Evolutionary conservation across 2,329 filamentous ascomycete genomes (phyloP).

Genomic region (Clonostachys rhizophaga): DNA sequence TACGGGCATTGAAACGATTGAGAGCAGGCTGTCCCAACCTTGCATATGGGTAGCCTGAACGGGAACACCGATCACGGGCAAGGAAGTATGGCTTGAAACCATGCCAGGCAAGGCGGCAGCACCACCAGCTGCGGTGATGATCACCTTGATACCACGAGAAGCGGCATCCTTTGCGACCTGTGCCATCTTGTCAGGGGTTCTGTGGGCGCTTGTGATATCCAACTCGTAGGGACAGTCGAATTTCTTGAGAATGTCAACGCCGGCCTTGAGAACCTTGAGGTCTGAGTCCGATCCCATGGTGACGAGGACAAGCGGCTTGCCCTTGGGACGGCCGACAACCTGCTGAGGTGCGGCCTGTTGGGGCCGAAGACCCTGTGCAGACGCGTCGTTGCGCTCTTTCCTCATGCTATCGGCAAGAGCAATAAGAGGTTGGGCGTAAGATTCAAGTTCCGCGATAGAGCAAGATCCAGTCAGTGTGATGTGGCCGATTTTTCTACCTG

Average conservation of each 20-base stretch:
- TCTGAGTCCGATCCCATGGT: slow-evolving; percentile 85
- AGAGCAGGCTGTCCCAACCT: slow-evolving; percentile 65
- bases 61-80: slow-evolving; percentile 75
- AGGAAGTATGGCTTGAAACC: slow-evolving; percentile 63
- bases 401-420: slow-evolving; percentile 56
- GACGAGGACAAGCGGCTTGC: slow-evolving; percentile 61
- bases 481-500: slow-evolving; percentile 92
- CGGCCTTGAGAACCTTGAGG: slow-evolving; percentile 61
- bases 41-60: slow-evolving; percentile 71
- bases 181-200: slow-evolving; percentile 68
- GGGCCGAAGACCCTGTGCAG: slow-evolving; percentile 28
- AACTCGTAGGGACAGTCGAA: slow-evolving; percentile 69
- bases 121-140: slow-evolving; percentile 73
- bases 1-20: slow-evolving; percentile 75
- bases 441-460: slow-evolving; percentile 58
- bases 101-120: slow-evolving; percentile 74
- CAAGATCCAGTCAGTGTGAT: slow-evolving; percentile 73
- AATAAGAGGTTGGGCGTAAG: slow-evolving; percentile 63
- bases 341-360: slow-evolving; percentile 8
- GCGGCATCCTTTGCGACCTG: slow-evolving; percentile 60
- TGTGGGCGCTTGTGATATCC: slow-evolving; percentile 76
- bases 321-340: slow-evolving; percentile 14
- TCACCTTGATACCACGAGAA: slow-evolving; percentile 62
- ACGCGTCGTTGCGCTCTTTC: slow-evolving; percentile 42
- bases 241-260: slow-evolving; percentile 61